phyloP scores from a whole-genome alignment of 257 asterid species.

The Fraxinus excelsior region DNA sequence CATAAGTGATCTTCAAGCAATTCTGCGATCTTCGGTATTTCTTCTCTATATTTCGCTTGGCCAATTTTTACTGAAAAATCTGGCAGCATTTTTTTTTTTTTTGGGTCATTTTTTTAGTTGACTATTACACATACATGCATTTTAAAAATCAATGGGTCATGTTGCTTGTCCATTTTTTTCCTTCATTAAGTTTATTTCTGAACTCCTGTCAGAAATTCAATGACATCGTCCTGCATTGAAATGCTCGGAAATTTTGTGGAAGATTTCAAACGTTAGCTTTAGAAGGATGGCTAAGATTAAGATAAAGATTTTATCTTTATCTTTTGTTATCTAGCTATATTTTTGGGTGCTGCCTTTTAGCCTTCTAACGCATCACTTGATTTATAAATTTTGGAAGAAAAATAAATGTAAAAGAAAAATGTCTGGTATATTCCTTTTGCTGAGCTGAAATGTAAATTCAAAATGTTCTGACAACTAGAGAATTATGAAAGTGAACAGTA shows the following conservation, averaged over 20 bases:
- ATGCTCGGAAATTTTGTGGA: background rate
- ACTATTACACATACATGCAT: conserved; percentile 13
- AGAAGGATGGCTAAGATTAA: background rate
- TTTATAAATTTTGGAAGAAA: background rate
- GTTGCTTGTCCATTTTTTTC: conserved; percentile 1
- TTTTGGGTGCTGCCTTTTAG: background rate
- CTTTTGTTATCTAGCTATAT: background rate
- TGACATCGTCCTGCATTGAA: background rate
- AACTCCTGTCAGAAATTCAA: background rate
- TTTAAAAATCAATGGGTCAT: background rate
- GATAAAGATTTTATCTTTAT: background rate
- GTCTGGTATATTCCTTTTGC: background rate
- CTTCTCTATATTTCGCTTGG: background rate
- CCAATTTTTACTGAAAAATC: conserved; percentile 6
- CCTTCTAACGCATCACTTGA: background rate
- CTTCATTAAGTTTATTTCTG: background rate
- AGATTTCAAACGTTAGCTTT: background rate
- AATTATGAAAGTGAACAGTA: background rate
- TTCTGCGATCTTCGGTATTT: conserved; percentile 71
- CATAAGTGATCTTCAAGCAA: conserved; percentile 79
- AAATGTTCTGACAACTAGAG: background rate
- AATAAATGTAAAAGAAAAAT: background rate
- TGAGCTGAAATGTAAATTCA: background rate
- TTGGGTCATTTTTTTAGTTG: background rate
- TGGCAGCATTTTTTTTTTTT: background rate